These are phyloP conservation scores for Colletotrichum limetticola DNA, from an alignment of 2,329 filamentous ascomycete genomes.

Conservation along the genomic window DNA sequence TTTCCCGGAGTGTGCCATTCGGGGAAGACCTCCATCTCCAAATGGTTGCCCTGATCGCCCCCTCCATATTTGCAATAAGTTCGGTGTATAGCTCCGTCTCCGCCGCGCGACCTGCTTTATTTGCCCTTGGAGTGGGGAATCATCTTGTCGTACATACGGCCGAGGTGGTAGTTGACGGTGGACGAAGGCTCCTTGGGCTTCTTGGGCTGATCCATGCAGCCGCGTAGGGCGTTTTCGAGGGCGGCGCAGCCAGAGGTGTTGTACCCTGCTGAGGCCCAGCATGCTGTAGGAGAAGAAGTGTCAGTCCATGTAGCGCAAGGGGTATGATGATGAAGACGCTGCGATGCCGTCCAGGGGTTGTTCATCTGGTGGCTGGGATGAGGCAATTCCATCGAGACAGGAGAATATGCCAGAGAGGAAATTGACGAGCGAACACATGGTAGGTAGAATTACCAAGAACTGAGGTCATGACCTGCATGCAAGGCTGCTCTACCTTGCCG, in stretches of 20 bases:
- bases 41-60: neutral
- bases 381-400: neutral
- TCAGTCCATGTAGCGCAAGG: slow-evolving; percentile 6
- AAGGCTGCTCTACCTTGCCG: slow-evolving; percentile 61
- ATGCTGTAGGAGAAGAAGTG: slow-evolving; percentile 63
- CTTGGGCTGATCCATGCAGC: slow-evolving; percentile 83
- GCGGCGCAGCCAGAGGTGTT: slow-evolving; percentile 68
- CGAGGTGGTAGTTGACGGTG: slow-evolving; percentile 94
- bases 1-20: neutral
- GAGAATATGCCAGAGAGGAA: neutral
- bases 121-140: slow-evolving; percentile 25
- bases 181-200: slow-evolving; percentile 63
- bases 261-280: slow-evolving; percentile 85
- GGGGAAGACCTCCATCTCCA: neutral
- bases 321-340: neutral
- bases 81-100: too few species aligned
- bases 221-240: slow-evolving; percentile 69
- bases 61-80: neutral
- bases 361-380: neutral
- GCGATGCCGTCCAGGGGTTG: neutral
- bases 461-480: slow-evolving; percentile 66
- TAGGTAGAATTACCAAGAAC: slow-evolving; percentile 61
- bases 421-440: slow-evolving; percentile 22
- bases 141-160: slow-evolving; percentile 71
- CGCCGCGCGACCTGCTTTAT: neutral